Percentiles rank a stretch among this genome's conserved stretches.
Conservation (phyloP, 2,329 filamentous ascomycete species). For the Exophiala alcalophila region DNA sequence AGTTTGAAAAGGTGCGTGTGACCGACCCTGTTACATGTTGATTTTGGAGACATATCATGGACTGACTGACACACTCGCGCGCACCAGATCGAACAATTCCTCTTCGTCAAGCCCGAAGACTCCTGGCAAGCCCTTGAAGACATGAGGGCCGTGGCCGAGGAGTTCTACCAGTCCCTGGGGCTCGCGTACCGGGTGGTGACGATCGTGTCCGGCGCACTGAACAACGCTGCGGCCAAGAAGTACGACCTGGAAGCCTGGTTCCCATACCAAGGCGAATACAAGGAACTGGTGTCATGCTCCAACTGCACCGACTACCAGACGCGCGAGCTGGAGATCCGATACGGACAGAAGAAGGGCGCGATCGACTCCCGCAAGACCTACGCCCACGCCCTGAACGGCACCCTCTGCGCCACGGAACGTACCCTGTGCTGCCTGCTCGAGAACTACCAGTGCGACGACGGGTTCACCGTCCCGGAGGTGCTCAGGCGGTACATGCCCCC, state of each 20-base stretch:
- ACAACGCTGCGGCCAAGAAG: slow-evolving; percentile 87
- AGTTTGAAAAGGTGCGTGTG: slow-evolving; percentile 82
- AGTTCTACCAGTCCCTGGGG: slow-evolving; percentile 87
- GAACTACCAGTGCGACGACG: slow-evolving; percentile 91
- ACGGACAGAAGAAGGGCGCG: slow-evolving; percentile 74
- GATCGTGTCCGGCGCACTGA: slow-evolving; percentile 94
- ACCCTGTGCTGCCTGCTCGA: slow-evolving; percentile 93
- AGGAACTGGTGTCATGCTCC: slow-evolving; percentile 94
- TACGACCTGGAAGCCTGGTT: slow-evolving; percentile 96
- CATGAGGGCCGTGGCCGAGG: slow-evolving; percentile 88
- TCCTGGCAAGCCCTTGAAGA: slow-evolving; percentile 91
- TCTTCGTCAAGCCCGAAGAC: slow-evolving; percentile 79
- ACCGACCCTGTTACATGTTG: slow-evolving; percentile 10
- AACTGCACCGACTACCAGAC: slow-evolving; percentile 99
- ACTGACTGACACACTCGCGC: too few relatives aligned
- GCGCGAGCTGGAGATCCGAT: slow-evolving; percentile 87
- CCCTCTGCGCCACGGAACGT: slow-evolving; percentile 83
- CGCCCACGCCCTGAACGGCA: slow-evolving; percentile 89
- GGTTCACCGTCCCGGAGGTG: slow-evolving; percentile 75
- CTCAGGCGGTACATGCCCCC: slow-evolving; percentile 81
- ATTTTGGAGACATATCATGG: too few relatives aligned
- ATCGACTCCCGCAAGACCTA: slow-evolving; percentile 87
- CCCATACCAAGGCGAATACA: slow-evolving; percentile 94
- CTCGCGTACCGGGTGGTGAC: slow-evolving; percentile 88
- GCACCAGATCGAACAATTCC: slow-evolving; percentile 69